Base-by-base conservation (phyloP, 169 alveolate genomes). In the Plasmodium chabaudi region DNA sequence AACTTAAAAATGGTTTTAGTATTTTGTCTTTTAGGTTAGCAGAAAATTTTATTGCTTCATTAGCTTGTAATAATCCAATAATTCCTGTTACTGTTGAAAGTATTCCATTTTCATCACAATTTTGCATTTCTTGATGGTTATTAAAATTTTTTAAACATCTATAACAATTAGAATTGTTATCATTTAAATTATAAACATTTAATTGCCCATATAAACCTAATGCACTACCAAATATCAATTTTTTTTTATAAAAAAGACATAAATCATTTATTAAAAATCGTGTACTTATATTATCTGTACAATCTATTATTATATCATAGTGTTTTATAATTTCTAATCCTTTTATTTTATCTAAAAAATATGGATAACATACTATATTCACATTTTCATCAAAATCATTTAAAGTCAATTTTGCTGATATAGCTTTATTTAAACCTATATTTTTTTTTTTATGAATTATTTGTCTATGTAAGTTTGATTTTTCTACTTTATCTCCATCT, bases 381-480 rank as follows among this genome's bases (percentile, higher is more conserved):
- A 84, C 93, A 89, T 82, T 34, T 0, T 84, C 46, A 61, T 95
- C 92, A 25, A 94, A 46, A 25, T 87, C 87, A 72, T 51, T 39
- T 87, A 95, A 57, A 39, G 93, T 60, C 27, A 60, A 25, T 69
- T 61, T 75, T 10, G 97, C 95, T n/a, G 97, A 95, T 4, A 56
- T 13, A 13, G 96, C 94, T 73, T 95, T 95, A 90, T 94, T 95
- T 91, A 87, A 64, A 23, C 97, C 97, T 27, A 60, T 72, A 44
- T 87, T 53, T 10, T 88, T 93, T 79, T 93, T 95, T 49, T 77
- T 94, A 67, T 94, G 97, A 59, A 92, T 92, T 17, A 95, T 91
- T 87, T 95, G 97, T 64, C 97, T 95, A 67, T 95, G 97, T 42
- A 95, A 93, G 67, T 95, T 95, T 10, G 97, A 87, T 15, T 59